A percentile compares a stretch with the other conserved stretches of the same genome.
These are phyloP conservation scores for Termitomyces sp. DNA, from an alignment of 768 basidiomycete species.

Conservation along the genomic window DNA sequence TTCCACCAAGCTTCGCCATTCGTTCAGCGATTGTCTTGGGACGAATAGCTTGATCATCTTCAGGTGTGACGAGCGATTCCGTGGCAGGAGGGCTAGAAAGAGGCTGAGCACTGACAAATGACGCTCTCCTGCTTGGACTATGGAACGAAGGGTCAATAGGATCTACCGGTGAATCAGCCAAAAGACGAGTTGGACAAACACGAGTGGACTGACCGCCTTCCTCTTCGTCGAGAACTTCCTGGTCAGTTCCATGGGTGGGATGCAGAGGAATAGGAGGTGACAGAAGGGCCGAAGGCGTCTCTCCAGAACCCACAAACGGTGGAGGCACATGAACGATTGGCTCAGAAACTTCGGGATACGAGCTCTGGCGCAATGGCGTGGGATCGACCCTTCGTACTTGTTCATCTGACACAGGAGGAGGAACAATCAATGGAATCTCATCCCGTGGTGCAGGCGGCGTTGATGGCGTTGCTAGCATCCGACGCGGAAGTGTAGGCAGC, in stretches of 20 bases:
- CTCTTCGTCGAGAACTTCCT: slow-evolving; percentile 53
- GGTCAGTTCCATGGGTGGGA: slow-evolving; percentile 11
- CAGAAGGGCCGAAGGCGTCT: slow-evolving; percentile 17
- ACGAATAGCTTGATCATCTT: slow-evolving; percentile 44
- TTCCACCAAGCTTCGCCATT: slow-evolving; percentile 91
- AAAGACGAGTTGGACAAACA: background rate
- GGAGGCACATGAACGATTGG: slow-evolving; percentile 7
- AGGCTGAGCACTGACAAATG: slow-evolving; percentile 20
- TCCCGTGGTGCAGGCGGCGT: slow-evolving; percentile 11
- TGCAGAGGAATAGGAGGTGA: slow-evolving; percentile 16
- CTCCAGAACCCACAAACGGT: slow-evolving; percentile 4
- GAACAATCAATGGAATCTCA: slow-evolving; percentile 17
- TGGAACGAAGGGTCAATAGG: slow-evolving; percentile 67
- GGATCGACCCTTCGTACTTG: slow-evolving; percentile 4
- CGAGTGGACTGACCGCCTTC: slow-evolving; percentile 47
- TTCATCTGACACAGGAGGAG: slow-evolving; percentile 16
- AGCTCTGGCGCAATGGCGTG: slow-evolving; percentile 12
- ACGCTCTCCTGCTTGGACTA: slow-evolving; percentile 40
- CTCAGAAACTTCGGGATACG: slow-evolving; percentile 2
- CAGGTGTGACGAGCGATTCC: slow-evolving; percentile 13
- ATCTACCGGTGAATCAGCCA: slow-evolving; percentile 32
- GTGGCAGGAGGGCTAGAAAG: slow-evolving; percentile 7
- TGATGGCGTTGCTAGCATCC: slow-evolving; percentile 11
- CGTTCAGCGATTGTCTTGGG: slow-evolving; percentile 81
- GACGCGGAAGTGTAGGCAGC: slow-evolving; percentile 26